Conservation (phyloP, 331 rosid species). For the Pyracantha coccinea region DNA sequence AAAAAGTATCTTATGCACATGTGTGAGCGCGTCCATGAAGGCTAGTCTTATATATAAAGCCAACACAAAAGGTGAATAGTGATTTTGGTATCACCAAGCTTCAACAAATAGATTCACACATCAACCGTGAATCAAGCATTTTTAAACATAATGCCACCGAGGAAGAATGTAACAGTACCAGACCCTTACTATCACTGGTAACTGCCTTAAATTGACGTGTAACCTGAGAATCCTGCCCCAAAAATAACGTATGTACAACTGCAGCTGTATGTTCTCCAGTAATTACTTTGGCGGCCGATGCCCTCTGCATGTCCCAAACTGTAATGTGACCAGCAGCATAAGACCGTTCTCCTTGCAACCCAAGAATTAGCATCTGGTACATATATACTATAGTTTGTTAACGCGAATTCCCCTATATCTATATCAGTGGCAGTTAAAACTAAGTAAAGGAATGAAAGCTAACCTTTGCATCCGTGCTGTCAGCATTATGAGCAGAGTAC, state of each 20-base stretch:
- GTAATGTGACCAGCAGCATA: constrained; percentile 74
- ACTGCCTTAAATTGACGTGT: constrained; percentile 88
- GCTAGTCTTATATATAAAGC: no score
- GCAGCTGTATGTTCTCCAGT: constrained; percentile 87
- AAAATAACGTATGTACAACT: constrained; percentile 76
- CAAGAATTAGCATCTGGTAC: constrained; percentile 72
- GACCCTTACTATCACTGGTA: constrained; percentile 93
- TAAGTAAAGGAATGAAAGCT: neutral
- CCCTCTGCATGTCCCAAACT: constrained; percentile 84
- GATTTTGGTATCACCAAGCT: no score
- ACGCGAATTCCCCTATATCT: neutral
- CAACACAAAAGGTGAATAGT: no score
- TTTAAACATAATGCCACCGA: constrained; percentile 29
- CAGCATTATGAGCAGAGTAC: constrained; percentile 69
- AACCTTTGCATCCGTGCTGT: constrained; percentile 83
- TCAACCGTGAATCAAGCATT: neutral
- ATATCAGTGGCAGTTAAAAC: neutral
- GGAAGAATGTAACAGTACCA: constrained; percentile 69
- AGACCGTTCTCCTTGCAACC: constrained; percentile 71
- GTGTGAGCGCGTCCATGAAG: no score
- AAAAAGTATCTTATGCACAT: no score
- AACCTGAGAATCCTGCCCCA: constrained; percentile 88
- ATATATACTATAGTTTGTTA: constrained; percentile 1
- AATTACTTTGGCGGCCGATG: constrained; percentile 59
- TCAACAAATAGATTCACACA: neutral